Evolutionary conservation across 2,329 filamentous ascomycete species (phyloP).

Genomic region (Colletotrichum lindemuthianum): DNA sequence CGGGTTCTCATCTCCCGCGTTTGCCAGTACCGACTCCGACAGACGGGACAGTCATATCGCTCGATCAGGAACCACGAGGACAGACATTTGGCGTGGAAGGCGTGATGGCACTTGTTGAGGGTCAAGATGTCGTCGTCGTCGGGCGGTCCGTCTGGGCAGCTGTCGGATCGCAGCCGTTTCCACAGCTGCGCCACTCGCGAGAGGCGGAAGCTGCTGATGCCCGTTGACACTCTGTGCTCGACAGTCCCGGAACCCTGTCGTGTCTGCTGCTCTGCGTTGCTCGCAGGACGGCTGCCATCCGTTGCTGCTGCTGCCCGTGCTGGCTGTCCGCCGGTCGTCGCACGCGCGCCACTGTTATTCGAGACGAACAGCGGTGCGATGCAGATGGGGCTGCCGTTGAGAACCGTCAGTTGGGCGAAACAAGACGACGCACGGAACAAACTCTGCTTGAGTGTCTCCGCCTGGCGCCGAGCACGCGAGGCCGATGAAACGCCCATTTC

Average conservation of each 20-base stretch:
- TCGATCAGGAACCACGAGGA: slow-evolving; percentile 51
- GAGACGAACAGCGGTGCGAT: slow-evolving; percentile 44
- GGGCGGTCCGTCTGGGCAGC: slow-evolving; percentile 20
- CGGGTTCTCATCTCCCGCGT: slow-evolving; percentile 22
- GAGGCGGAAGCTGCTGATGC: no score
- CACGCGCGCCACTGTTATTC: background rate
- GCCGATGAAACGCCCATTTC: no score
- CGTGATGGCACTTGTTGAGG: slow-evolving; percentile 49
- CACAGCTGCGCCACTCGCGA: slow-evolving; percentile 17
- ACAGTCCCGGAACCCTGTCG: background rate
- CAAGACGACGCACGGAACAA: background rate
- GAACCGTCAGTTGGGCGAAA: slow-evolving; percentile 16
- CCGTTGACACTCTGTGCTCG: no score
- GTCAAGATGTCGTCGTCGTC: slow-evolving; percentile 47
- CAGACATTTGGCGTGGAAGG: slow-evolving; percentile 52
- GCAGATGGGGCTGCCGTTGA: slow-evolving; percentile 44
- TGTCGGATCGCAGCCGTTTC: background rate
- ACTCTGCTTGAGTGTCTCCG: background rate
- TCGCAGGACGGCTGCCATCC: slow-evolving; percentile 10
- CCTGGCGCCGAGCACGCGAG: background rate
- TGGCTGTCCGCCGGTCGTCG: slow-evolving; percentile 1
- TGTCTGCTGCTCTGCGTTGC: background rate
- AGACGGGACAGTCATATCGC: slow-evolving; percentile 51
- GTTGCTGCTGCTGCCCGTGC: slow-evolving; percentile 10
- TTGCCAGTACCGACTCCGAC: slow-evolving; percentile 47